Percentiles rank a stretch among this genome's conserved stretches.
These are phyloP conservation scores for Colletotrichum acutatum DNA, from an alignment of 2,329 filamentous ascomycete species.

Conservation along the genomic window DNA sequence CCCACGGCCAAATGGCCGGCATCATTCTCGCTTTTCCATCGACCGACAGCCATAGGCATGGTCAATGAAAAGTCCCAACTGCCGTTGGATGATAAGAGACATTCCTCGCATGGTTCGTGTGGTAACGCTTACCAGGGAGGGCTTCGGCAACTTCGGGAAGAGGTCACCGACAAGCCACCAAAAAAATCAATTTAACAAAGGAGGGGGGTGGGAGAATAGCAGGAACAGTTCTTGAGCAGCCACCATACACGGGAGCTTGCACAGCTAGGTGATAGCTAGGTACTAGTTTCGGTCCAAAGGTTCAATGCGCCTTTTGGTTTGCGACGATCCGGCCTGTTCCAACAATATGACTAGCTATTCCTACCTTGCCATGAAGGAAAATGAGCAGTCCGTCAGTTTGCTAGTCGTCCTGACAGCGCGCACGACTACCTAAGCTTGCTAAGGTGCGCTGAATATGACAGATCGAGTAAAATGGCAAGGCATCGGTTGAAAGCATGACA, in stretches of 20 bases:
- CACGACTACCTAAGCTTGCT: no score
- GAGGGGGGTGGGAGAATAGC: background rate
- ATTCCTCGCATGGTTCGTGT: background rate
- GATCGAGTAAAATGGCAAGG: background rate
- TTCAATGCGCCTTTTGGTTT: background rate
- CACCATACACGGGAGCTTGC: background rate
- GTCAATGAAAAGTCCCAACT: background rate
- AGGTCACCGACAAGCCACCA: background rate
- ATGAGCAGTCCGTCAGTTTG: background rate
- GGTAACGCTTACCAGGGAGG: background rate
- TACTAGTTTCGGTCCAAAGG: background rate
- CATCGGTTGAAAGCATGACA: constrained; percentile 17
- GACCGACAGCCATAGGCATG: background rate
- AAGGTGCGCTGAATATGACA: background rate
- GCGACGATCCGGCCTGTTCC: constrained; percentile 1
- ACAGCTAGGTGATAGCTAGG: background rate
- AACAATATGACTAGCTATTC: background rate
- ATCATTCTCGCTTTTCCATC: background rate
- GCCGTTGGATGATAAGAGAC: background rate
- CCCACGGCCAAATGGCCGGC: background rate
- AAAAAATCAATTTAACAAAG: background rate
- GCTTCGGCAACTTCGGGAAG: background rate
- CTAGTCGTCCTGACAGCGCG: background rate
- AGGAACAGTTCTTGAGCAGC: background rate
- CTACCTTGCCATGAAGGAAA: background rate